phyloP scores from a whole-genome alignment of 169 alveolate genomes.

The Eimeria necatrix region DNA sequence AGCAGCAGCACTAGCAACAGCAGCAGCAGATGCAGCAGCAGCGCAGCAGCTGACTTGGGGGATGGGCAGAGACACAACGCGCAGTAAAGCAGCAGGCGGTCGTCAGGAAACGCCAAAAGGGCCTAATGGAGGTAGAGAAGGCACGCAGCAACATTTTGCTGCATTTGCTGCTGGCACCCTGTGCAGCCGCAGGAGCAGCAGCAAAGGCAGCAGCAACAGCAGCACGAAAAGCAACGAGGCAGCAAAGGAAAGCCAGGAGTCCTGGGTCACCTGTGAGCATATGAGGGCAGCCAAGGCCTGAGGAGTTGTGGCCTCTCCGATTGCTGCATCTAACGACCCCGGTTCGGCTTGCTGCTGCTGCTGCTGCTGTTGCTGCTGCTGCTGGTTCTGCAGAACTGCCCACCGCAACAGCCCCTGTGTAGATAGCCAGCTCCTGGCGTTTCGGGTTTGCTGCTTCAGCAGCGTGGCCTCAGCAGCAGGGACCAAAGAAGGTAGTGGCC shows the following conservation, averaged over 20 bases:
- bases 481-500: conserved; percentile 39
- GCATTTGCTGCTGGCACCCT: not conserved
- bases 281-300: conserved; percentile 27
- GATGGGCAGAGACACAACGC: conserved; percentile 43
- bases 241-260: not conserved
- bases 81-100: conserved; percentile 28
- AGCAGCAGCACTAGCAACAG: not conserved
- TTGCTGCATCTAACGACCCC: not conserved
- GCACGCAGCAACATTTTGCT: not conserved
- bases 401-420: conserved; percentile 15
- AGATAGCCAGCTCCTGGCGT: not conserved
- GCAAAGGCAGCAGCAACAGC: conserved; percentile 4
- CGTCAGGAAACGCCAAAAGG: conserved; percentile 28
- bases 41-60: not conserved
- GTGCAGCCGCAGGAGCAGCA: not conserved
- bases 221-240: not conserved
- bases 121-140: not conserved
- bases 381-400: not conserved
- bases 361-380: conserved; percentile 14
- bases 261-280: conserved; percentile 27
- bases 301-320: conserved; percentile 34
- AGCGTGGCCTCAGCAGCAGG: conserved; percentile 1
- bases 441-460: conserved; percentile 70
- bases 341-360: not conserved
- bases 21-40: conserved; percentile 31